Conservation (phyloP, 768 basidiomycete genomes). For the Psilocybe azurescens region DNA sequence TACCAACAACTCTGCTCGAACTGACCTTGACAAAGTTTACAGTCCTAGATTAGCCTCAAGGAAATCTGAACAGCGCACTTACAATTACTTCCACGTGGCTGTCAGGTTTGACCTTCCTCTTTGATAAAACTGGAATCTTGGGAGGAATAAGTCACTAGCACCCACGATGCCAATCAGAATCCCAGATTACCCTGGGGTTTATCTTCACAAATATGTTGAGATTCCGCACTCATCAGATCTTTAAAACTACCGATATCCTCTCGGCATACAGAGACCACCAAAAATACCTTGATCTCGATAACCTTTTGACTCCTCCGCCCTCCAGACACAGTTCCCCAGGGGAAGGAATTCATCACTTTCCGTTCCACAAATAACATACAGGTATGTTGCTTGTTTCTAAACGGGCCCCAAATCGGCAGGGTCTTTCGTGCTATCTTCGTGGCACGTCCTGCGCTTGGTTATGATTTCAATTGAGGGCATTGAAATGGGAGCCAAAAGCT, state of each 20-base stretch:
- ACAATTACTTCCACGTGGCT: conserved; percentile 31
- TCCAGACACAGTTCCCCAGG: conserved; percentile 2
- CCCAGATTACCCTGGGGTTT: conserved; percentile 32
- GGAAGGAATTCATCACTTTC: conserved; percentile 6
- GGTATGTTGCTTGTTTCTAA: neutral
- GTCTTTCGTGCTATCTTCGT: conserved; percentile 10
- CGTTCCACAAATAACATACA: conserved; percentile 27
- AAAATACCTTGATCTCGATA: conserved; percentile 29
- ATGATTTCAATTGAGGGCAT: too few relatives aligned
- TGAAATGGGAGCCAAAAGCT: too few relatives aligned
- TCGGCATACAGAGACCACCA: conserved; percentile 10
- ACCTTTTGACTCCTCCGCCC: conserved; percentile 31
- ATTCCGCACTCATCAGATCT: conserved; percentile 22
- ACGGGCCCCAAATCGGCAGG: conserved; percentile 21
- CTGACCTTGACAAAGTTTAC: conserved; percentile 7
- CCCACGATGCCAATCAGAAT: conserved; percentile 31
- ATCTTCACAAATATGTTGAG: conserved; percentile 18
- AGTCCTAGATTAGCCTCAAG: conserved; percentile 21
- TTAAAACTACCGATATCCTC: conserved; percentile 22
- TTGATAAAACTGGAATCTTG: conserved; percentile 15
- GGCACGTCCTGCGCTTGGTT: neutral
- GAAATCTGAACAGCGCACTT: conserved; percentile 15
- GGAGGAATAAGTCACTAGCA: conserved; percentile 9
- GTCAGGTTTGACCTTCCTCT: conserved; percentile 15
- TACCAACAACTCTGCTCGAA: conserved; percentile 4